These are phyloP conservation scores for Lolium perenne DNA, from an alignment of 176 grass and related monocot species.

Conservation along the genomic window DNA sequence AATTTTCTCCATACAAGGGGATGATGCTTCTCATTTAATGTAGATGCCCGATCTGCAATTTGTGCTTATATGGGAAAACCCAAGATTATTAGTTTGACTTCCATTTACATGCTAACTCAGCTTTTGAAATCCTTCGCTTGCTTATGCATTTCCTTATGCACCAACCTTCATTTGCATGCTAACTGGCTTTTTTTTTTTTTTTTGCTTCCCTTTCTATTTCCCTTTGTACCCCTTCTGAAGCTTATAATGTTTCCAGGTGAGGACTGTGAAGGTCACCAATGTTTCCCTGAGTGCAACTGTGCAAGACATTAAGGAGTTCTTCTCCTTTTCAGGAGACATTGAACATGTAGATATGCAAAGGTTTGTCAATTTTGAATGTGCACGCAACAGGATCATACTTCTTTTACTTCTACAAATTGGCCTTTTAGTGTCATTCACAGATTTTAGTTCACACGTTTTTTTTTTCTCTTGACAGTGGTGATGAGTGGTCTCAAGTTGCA, in stretches of 20 bases:
- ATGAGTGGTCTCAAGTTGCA: slow-evolving; percentile 97
- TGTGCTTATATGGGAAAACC: neutral
- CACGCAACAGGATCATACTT: neutral
- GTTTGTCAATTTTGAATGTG: slow-evolving; percentile 38
- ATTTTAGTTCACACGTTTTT: neutral
- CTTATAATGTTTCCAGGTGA: slow-evolving; percentile 57
- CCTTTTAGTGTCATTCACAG: slow-evolving; percentile 11
- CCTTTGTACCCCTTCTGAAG: neutral
- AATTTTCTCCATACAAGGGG: neutral
- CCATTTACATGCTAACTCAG: neutral
- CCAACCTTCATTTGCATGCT: neutral
- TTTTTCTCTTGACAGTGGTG: slow-evolving; percentile 54
- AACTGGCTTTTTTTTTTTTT: neutral
- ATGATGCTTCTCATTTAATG: neutral
- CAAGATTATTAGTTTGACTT: neutral
- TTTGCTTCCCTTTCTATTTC: slow-evolving; percentile 4
- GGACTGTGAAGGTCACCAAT: slow-evolving; percentile 84
- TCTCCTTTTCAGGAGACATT: slow-evolving; percentile 94
- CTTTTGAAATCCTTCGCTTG: neutral
- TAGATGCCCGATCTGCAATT: neutral
- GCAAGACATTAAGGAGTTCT: slow-evolving; percentile 93
- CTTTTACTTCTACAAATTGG: neutral
- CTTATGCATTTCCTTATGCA: neutral
- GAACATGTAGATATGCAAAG: slow-evolving; percentile 90
- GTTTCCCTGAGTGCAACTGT: slow-evolving; percentile 80